These are phyloP conservation scores for Neurospora sp. DNA, from an alignment of 495 filamentous ascomycete species.

Conservation along the genomic window DNA sequence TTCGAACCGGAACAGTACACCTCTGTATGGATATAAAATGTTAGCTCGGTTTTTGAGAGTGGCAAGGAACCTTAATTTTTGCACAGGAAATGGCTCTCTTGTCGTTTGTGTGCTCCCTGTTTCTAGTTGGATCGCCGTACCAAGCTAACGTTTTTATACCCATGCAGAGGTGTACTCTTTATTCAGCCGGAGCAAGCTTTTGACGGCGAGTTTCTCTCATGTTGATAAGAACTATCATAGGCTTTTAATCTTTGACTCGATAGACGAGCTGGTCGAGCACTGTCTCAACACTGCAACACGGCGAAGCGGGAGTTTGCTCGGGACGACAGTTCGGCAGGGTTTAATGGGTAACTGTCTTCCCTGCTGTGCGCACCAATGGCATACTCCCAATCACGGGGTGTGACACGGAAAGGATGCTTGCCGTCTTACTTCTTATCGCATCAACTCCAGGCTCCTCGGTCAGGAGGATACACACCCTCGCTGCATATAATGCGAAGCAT, in stretches of 20 bases:
- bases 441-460: background rate
- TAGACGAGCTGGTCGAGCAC: background rate
- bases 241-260: background rate
- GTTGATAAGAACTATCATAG: background rate
- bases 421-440: background rate
- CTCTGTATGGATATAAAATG: background rate
- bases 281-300: background rate
- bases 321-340: background rate
- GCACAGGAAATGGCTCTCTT: background rate
- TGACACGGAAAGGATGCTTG: background rate
- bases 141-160: background rate
- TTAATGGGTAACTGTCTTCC: background rate
- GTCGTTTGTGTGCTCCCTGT: background rate
- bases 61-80: background rate
- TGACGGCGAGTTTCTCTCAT: background rate
- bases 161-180: background rate
- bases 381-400: background rate
- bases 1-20: background rate
- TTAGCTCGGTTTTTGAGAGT: background rate
- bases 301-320: background rate
- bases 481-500: background rate
- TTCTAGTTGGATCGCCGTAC: background rate
- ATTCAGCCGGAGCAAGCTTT: background rate
- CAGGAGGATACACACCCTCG: background rate
- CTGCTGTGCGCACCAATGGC: background rate